phyloP scores from a whole-genome alignment of 129 eudicot species.

The Artemisia argyi region DNA sequence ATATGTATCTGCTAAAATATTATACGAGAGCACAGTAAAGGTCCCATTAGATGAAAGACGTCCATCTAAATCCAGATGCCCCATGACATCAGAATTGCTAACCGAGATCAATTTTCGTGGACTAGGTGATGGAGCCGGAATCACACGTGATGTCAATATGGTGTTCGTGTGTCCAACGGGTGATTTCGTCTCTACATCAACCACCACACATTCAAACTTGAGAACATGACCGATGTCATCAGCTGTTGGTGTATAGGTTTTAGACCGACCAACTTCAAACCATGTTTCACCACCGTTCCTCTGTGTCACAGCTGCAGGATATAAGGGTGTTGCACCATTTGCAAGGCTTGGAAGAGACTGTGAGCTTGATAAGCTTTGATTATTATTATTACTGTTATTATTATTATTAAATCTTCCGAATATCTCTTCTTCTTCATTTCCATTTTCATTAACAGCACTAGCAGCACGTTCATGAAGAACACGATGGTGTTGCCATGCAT shows the following conservation, averaged over 20 bases:
- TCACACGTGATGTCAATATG: conserved; percentile 72
- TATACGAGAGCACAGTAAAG: conserved; percentile 85
- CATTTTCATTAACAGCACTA: conserved; percentile 78
- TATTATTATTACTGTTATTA: conserved; percentile 25
- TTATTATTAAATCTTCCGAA: conserved; percentile 69
- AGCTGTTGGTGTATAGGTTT: conserved; percentile 89
- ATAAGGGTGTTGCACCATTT: conserved; percentile 58
- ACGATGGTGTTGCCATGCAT: conserved; percentile 99
- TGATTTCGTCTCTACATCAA: conserved; percentile 71
- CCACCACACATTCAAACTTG: conserved; percentile 88
- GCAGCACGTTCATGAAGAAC: conserved; percentile 97
- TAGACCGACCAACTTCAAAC: conserved; percentile 84
- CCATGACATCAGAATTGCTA: conserved; percentile 64
- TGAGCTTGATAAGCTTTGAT: conserved; percentile 45
- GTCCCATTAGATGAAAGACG: conserved; percentile 63
- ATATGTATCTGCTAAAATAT: conserved; percentile 71
- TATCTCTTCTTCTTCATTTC: conserved; percentile 90
- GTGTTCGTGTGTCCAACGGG: conserved; percentile 56
- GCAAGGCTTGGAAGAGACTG: conserved; percentile 60
- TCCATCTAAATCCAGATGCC: conserved; percentile 66
- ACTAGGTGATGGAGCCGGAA: conserved; percentile 94
- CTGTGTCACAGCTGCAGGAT: conserved; percentile 79
- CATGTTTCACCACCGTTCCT: conserved; percentile 86
- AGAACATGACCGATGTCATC: conserved; percentile 93
- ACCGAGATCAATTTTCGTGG: conserved; percentile 76